Conservation (phyloP, 805 yeast genomes). For the Saturnispora hagleri region DNA sequence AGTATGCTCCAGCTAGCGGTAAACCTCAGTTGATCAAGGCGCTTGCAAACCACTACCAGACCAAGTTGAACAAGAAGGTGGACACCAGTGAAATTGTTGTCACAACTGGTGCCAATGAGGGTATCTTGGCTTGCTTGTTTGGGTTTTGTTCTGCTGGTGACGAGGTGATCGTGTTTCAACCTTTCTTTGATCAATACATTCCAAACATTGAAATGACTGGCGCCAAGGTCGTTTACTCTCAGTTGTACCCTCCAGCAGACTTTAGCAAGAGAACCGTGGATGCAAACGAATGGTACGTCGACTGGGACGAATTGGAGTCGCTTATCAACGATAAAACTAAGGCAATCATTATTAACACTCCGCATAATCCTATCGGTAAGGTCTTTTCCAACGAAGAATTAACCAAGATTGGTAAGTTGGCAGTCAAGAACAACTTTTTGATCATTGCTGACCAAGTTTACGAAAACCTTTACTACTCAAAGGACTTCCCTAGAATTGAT, state of each 20-base stretch:
- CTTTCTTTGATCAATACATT: constrained; percentile 94
- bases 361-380: constrained; percentile 96
- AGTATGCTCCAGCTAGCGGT: constrained; percentile 89
- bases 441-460: constrained; percentile 92
- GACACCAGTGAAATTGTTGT: constrained; percentile 58
- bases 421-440: constrained; percentile 75
- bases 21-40: constrained; percentile 67
- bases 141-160: constrained; percentile 84
- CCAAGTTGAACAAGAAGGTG: constrained; percentile 50
- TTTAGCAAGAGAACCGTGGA: constrained; percentile 52
- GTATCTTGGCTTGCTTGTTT: constrained; percentile 74
- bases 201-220: constrained; percentile 91
- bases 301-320: constrained; percentile 65
- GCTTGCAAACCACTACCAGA: constrained; percentile 61
- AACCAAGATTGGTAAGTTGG: constrained; percentile 64
- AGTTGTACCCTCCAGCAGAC: constrained; percentile 73
- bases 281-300: constrained; percentile 83
- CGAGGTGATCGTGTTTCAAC: constrained; percentile 93
- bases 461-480: constrained; percentile 72
- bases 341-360: constrained; percentile 81
- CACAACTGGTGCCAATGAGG: constrained; percentile 97
- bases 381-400: constrained; percentile 73
- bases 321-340: constrained; percentile 73
- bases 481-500: constrained; percentile 70
- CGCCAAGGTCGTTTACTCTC: constrained; percentile 82